Evolutionary conservation across 1,284 basidiomycete genomes (phyloP), one percentile per base, ranked within the genome.

Genomic region (Ganoderma sp.): DNA sequence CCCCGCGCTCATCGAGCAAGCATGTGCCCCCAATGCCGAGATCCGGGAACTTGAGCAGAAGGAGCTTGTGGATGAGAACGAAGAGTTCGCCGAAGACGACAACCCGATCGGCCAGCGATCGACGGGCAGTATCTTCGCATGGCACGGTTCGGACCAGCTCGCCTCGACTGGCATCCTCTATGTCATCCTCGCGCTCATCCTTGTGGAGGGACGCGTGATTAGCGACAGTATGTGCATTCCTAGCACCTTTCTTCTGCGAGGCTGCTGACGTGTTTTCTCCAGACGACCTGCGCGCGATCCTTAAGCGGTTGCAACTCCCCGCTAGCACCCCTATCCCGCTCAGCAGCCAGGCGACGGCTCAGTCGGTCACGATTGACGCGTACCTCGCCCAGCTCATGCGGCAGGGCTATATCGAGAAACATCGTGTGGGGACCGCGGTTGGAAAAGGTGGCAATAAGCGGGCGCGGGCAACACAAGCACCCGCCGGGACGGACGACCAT

Each of bases 331-430:
- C 78, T 22, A 70, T 92, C 54, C 79, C 82, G 1, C 83, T 87
- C 71, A 85, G 82, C 34, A 77, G 84, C 15, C 84, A 85, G 22
- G 80, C 87, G 0, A 85, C 85, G 0, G 25, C 22, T 43, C 83
- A 83, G 12, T 75, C 80, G 1, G 76, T 87, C 32, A 77, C 84
- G 4, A 76, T 92, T 43, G 90, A 93, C 63, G 73, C 79, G 1
- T 89, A 85, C 76, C 86, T 94, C 25, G 76, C 80, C 2, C 79
- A 80, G 0, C 84, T 93, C 54, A 77, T 86, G 15, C 85, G 85
- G 4, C 90, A 92, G 72, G 87, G 87, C 14, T 94, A 89, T 77
- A 81, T 94, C 43, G 92, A 94, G 71, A 84, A 85, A 1, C 75
- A 80, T 14, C 81, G 81, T 57, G 77, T 85, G 17, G 90, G 88